Evolutionary conservation across 2,329 filamentous ascomycete species (phyloP).

Genomic region (Botrytis elliptica): DNA sequence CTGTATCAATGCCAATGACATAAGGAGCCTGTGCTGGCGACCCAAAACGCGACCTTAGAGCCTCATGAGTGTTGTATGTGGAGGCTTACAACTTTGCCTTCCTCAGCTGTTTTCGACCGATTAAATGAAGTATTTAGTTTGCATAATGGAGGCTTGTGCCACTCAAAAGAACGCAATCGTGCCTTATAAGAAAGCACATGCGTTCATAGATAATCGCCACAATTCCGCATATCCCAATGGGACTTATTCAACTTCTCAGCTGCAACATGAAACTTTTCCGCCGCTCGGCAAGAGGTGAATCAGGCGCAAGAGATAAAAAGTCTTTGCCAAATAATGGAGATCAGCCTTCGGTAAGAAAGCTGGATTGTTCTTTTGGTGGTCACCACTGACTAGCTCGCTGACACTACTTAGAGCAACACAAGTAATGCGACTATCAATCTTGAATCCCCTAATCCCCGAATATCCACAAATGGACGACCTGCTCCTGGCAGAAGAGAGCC

Average conservation of each 20-base stretch:
- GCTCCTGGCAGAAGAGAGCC: not conserved
- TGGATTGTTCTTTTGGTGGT: not conserved
- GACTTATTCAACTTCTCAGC: not conserved
- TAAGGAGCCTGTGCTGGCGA: not conserved
- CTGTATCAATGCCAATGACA: not conserved
- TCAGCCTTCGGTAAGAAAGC: not conserved
- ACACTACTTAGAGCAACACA: not conserved
- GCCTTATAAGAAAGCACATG: not conserved
- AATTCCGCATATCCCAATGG: not conserved
- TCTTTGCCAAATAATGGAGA: not conserved
- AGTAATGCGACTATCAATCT: not conserved
- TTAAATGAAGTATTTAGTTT: not conserved
- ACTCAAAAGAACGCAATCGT: not conserved
- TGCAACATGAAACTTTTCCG: not conserved
- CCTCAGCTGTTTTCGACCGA: not conserved
- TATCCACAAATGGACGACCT: not conserved
- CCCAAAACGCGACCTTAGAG: not conserved
- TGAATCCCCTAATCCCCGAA: rapidly evolving
- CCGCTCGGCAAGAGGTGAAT: not conserved
- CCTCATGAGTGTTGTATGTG: not conserved
- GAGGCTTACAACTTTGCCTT: not conserved
- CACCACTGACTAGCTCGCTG: not conserved
- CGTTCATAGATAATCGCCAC: not conserved
- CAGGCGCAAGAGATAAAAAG: not conserved
- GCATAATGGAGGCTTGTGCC: not conserved